These are phyloP conservation scores for Diplodia intermedia DNA, from an alignment of 2,329 filamentous ascomycete species.

Conservation along the genomic window DNA sequence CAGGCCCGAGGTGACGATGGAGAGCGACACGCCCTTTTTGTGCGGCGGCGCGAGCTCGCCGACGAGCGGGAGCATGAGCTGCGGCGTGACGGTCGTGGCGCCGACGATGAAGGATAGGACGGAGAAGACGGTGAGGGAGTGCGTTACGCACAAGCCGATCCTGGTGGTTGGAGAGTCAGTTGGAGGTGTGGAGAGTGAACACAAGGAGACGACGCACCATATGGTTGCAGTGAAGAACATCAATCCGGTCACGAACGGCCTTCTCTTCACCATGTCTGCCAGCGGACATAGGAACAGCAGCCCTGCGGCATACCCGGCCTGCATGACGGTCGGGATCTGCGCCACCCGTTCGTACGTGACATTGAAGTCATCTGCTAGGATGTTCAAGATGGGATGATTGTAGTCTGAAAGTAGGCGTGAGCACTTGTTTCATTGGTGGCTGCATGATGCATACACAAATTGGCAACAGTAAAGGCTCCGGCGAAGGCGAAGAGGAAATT, in stretches of 20 bases:
- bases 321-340: slow-evolving; percentile 75
- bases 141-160: slow-evolving; percentile 75
- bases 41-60: slow-evolving; percentile 76
- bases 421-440: background rate
- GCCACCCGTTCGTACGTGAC: slow-evolving; percentile 73
- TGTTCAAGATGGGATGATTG: slow-evolving; percentile 78
- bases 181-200: background rate
- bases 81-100: slow-evolving; percentile 80
- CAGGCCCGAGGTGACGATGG: slow-evolving; percentile 76
- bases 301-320: slow-evolving; percentile 79
- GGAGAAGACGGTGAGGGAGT: slow-evolving; percentile 68
- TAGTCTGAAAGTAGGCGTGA: slow-evolving; percentile 59
- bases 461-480: slow-evolving; percentile 74
- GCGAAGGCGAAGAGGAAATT: slow-evolving; percentile 75
- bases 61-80: slow-evolving; percentile 77
- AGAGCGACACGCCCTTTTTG: slow-evolving; percentile 71
- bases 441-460: slow-evolving; percentile 59
- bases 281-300: slow-evolving; percentile 77
- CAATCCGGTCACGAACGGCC: slow-evolving; percentile 72
- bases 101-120: slow-evolving; percentile 75
- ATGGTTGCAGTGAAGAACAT: slow-evolving; percentile 71
- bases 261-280: slow-evolving; percentile 71
- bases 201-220: slow-evolving; percentile 55
- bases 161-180: slow-evolving; percentile 51
- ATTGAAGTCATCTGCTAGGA: slow-evolving; percentile 73